Conservation (phyloP, 2,329 filamentous ascomycete genomes). For the Pseudogymnoascus sp. region DNA sequence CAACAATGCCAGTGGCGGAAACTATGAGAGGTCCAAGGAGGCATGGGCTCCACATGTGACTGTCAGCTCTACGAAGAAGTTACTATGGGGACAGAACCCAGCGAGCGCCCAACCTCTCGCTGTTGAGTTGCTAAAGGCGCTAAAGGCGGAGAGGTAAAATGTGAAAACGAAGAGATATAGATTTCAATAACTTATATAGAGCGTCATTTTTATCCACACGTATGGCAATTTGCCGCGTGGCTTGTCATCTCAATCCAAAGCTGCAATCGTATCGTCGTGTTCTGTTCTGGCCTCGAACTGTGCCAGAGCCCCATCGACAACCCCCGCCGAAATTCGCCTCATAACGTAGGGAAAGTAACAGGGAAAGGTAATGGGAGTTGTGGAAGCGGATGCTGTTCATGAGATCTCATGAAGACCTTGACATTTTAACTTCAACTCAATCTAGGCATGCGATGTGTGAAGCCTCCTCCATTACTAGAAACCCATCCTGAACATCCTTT, state of each 20-base stretch:
- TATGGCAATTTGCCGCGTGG: neutral
- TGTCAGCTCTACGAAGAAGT: slow-evolving; percentile 25
- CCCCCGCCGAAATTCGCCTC: neutral
- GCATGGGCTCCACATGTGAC: slow-evolving; percentile 32
- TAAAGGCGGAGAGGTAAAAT: neutral
- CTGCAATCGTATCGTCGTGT: neutral
- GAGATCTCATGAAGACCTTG: neutral
- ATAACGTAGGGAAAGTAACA: neutral
- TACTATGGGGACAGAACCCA: slow-evolving; percentile 42
- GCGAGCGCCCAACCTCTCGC: slow-evolving; percentile 28
- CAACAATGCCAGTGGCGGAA: slow-evolving; percentile 41
- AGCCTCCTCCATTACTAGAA: neutral
- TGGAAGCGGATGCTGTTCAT: neutral
- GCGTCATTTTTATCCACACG: neutral
- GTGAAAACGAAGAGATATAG: neutral
- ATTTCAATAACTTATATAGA: neutral
- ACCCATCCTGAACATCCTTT: slow-evolving; percentile 14
- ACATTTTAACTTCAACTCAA: neutral
- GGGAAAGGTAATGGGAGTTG: neutral
- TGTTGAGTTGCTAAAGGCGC: neutral
- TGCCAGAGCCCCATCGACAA: neutral
- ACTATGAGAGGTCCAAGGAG: slow-evolving; percentile 49
- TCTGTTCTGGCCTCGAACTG: neutral
- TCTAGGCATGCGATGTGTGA: neutral
- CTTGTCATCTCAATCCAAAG: neutral